Evolutionary conservation across 75 land plant species (phyloP).

Genomic region (Pinus albicaulis): DNA sequence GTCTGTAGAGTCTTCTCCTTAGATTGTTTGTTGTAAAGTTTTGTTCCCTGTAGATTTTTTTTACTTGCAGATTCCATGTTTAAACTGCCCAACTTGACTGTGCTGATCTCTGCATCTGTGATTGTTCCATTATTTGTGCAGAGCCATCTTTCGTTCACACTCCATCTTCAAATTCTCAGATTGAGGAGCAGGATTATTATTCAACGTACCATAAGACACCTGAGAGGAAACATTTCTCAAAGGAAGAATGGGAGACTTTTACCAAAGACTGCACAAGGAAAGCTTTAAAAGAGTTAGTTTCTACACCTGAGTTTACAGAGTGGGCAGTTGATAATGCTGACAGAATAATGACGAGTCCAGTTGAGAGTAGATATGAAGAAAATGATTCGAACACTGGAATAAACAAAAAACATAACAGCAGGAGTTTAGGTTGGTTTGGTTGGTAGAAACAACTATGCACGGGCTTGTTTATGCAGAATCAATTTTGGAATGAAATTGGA

Average conservation of each 20-base stretch:
- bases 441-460: neutral
- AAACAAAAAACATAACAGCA: neutral
- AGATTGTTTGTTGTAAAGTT: neutral
- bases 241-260: conserved; percentile 70
- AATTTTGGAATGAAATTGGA: too few relatives aligned
- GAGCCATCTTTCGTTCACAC: too few relatives aligned
- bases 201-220: conserved; percentile 79
- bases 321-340: conserved; percentile 80
- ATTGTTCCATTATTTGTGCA: too few relatives aligned
- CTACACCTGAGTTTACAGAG: conserved; percentile 72
- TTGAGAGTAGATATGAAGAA: neutral
- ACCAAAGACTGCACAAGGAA: conserved; percentile 50
- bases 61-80: neutral
- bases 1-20: too few relatives aligned
- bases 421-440: conserved; percentile 5
- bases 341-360: conserved; percentile 62
- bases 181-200: conserved; percentile 28
- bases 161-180: neutral
- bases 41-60: neutral
- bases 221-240: conserved; percentile 52
- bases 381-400: neutral
- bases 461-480: too few relatives aligned
- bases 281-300: conserved; percentile 60
- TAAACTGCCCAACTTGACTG: too few relatives aligned
- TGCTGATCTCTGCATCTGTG: too few relatives aligned